Evolutionary conservation across 805 yeast species (phyloP).

Genomic region (Spencermartinsiella europaea): DNA sequence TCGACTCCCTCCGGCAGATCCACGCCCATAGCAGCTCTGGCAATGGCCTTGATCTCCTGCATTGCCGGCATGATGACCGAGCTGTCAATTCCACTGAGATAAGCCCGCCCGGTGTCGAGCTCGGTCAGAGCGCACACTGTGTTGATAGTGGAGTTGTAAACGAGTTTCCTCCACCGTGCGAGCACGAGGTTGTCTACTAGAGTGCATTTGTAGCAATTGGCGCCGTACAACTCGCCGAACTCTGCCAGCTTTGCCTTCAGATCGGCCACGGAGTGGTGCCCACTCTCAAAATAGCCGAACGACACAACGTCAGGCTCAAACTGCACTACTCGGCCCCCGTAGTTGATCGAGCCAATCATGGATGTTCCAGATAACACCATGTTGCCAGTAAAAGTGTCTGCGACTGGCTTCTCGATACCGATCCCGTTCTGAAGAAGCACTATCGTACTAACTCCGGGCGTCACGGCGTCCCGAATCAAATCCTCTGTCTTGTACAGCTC

Average conservation of each 20-base stretch:
- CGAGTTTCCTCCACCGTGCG: conserved; percentile 60
- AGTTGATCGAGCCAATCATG: conserved; percentile 54
- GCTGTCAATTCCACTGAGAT: conserved; percentile 40
- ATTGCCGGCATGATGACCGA: conserved; percentile 51
- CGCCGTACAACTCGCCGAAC: conserved; percentile 46
- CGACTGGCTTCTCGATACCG: conserved; percentile 53
- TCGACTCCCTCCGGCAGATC: conserved; percentile 45
- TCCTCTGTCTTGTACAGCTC: conserved; percentile 53
- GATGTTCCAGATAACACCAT: conserved; percentile 59
- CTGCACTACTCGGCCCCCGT: conserved; percentile 47
- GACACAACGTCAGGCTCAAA: conserved; percentile 45
- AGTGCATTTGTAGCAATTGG: conserved; percentile 35
- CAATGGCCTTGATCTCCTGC: conserved; percentile 60
- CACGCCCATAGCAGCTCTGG: conserved; percentile 56
- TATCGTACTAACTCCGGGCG: conserved; percentile 42
- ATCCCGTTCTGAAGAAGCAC: conserved; percentile 64
- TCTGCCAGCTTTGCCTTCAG: conserved; percentile 35
- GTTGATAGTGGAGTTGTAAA: conserved; percentile 66
- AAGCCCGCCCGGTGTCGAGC: conserved; percentile 54
- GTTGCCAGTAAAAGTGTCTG: conserved; percentile 45
- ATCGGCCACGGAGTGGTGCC: conserved; percentile 22
- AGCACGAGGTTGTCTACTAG: conserved; percentile 43
- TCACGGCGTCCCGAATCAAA: conserved; percentile 46
- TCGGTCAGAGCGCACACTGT: conserved; percentile 55
- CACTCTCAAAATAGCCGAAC: conserved; percentile 49